Conservation (phyloP, 495 filamentous ascomycete species). For the Cenococcum geophilum region DNA sequence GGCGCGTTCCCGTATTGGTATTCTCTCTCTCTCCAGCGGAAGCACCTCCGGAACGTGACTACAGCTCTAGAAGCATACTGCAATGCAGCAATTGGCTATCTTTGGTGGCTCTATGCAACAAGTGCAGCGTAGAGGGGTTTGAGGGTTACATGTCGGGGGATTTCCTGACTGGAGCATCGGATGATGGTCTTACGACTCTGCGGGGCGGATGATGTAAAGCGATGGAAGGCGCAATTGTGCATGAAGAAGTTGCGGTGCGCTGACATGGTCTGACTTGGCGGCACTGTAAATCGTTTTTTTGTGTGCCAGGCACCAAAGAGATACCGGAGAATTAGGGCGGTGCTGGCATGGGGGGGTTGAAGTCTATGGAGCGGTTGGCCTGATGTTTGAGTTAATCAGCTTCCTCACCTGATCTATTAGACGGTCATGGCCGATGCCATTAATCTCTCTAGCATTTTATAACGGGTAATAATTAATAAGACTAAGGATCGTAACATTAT, state of each 20-base stretch:
- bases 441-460: too few species aligned
- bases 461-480: too few species aligned
- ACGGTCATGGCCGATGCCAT: too few species aligned
- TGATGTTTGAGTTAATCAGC: too few species aligned
- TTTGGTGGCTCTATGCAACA: background rate
- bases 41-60: background rate
- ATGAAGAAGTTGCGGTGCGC: background rate
- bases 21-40: background rate
- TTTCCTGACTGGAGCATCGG: conserved; percentile 9
- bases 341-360: too few species aligned
- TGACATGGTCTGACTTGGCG: conserved; percentile 6
- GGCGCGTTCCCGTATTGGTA: background rate
- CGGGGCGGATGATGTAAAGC: background rate
- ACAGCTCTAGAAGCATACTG: background rate
- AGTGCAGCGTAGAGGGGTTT: background rate
- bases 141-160: conserved; percentile 12
- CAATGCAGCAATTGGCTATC: background rate
- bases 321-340: too few species aligned
- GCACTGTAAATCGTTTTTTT: background rate
- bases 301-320: too few species aligned
- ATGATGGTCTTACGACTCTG: conserved; percentile 19
- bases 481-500: too few species aligned
- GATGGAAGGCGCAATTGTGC: background rate
- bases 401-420: too few species aligned
- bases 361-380: too few species aligned